Evolutionary conservation across 2,329 filamentous ascomycete genomes (phyloP), one percentile per base, ranked within the genome.

Genomic region (Pseudogymnoascus sp.): DNA sequence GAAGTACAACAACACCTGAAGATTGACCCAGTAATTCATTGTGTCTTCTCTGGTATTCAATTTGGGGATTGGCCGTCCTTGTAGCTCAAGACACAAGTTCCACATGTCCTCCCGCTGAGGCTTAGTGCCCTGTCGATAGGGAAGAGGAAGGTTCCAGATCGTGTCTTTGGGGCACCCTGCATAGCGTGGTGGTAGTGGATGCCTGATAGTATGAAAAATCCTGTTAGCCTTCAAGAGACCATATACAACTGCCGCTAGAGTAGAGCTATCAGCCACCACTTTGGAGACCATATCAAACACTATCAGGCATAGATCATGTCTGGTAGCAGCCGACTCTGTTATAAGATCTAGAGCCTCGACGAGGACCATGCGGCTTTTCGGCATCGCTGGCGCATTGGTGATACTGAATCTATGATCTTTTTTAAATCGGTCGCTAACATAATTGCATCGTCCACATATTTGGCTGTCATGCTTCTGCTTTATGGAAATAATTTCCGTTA

Each of bases 261-360:
- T 59, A 59, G 37, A 45, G 29, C 55, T 37, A 29, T 15, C 55
- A 31, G 35, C n/a, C n/a, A n/a, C 15, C 52, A 62, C 27, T 18
- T 62, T 55, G 36, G 60, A 48, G 31, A 58, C 21, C 58, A 59
- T 40, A 62, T 21, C 40, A 62, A 62, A 40, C 45, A 60, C 62
- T 10, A 64, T 60, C 25, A 64, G 62, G 58, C 62, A 64, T 29
- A 64, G 35, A 35, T 64, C 60, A 59, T 64, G 40, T 62, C 48
- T 64, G 36, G 59, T 58, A 40, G 35, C 13, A 33, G 31, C n/a
- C n/a, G n/a, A n/a, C 31, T 29, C 45, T 39, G 15, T 40, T 60
- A 31, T 60, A 55, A 64, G 60, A 52, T 62, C 60, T 27, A 64
- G 58, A 45, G 60, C 60, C 58, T 42, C 58, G 18, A 64, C 62